A percentile compares a stretch with the other conserved stretches of the same genome.
Evolutionary conservation across 345 rosid genomes (phyloP).

Genomic region (Lumnitzera racemosa): DNA sequence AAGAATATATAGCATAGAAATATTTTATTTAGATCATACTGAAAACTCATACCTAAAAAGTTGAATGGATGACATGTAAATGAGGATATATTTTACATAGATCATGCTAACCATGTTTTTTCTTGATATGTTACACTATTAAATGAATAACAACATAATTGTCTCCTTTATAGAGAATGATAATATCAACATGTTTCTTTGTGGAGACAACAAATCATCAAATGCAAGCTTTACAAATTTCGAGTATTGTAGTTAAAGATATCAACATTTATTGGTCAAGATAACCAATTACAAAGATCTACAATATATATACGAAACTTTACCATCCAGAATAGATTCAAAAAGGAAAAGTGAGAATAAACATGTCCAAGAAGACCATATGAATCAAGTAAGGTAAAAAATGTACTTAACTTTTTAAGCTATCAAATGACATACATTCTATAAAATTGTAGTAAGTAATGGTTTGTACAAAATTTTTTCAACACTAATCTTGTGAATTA

Average conservation of each 20-base stretch:
- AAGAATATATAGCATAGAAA: not conserved
- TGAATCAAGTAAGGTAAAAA: too few species aligned
- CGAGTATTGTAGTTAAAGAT: slow-evolving; percentile 72
- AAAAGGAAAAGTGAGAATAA: too few species aligned
- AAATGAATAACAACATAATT: slow-evolving; percentile 94
- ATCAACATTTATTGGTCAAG: not conserved
- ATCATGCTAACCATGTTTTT: slow-evolving; percentile 96
- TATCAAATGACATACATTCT: too few species aligned
- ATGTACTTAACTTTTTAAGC: too few species aligned
- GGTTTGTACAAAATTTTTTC: too few species aligned
- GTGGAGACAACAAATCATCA: slow-evolving; percentile 97
- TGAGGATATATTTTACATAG: slow-evolving; percentile 97
- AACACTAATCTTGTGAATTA: too few species aligned
- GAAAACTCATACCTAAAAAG: slow-evolving; percentile 66
- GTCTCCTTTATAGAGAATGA: slow-evolving; percentile 98
- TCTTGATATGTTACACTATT: slow-evolving; percentile 94
- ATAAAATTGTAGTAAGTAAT: too few species aligned
- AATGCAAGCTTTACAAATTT: slow-evolving; percentile 98
- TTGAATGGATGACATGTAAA: slow-evolving; percentile 86
- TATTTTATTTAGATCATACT: too few species aligned
- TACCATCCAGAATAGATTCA: too few species aligned
- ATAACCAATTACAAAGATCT: too few species aligned
- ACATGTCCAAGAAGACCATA: too few species aligned
- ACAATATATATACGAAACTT: too few species aligned
- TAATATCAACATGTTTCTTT: slow-evolving; percentile 92